Percentiles rank a stretch among this genome's conserved stretches.
phyloP scores from a whole-genome alignment of 2,329 filamentous ascomycete species.

The Exophiala dermatitidis region DNA sequence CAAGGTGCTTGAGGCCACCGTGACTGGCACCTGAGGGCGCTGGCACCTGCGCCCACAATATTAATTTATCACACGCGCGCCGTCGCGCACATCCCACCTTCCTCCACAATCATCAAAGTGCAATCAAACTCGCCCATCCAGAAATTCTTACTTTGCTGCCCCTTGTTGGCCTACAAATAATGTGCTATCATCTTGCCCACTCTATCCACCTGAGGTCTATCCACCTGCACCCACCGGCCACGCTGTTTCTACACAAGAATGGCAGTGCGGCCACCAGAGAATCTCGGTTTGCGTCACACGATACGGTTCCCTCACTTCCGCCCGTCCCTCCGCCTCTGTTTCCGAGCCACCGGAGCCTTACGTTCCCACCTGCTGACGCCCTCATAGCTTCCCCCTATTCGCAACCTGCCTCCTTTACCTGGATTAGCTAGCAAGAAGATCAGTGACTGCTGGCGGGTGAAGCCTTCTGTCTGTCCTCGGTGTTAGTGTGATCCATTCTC shows the following conservation, averaged over 20 bases:
- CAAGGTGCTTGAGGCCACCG: too few relatives aligned
- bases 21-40: too few relatives aligned
- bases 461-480: neutral
- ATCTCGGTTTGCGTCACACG: slow-evolving; percentile 16
- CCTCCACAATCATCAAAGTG: slow-evolving; percentile 10
- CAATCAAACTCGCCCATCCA: slow-evolving; percentile 21
- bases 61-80: neutral
- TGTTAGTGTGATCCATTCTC: slow-evolving; percentile 1
- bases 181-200: slow-evolving; percentile 5
- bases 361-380: slow-evolving; percentile 6
- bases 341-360: slow-evolving; percentile 17
- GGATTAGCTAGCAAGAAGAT: neutral
- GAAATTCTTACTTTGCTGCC: slow-evolving; percentile 6
- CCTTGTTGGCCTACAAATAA: slow-evolving; percentile 13
- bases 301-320: slow-evolving; percentile 2
- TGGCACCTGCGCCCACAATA: neutral
- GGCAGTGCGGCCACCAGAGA: slow-evolving; percentile 14
- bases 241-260: neutral
- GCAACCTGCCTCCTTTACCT: neutral
- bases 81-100: slow-evolving; percentile 1
- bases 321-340: neutral
- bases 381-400: neutral
- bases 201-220: neutral
- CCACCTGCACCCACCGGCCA: too few relatives aligned
- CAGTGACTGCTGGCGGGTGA: neutral